A percentile compares a stretch with the other conserved stretches of the same genome.
Conservation (phyloP, 345 rosid species). For the Ceriops decandra region DNA sequence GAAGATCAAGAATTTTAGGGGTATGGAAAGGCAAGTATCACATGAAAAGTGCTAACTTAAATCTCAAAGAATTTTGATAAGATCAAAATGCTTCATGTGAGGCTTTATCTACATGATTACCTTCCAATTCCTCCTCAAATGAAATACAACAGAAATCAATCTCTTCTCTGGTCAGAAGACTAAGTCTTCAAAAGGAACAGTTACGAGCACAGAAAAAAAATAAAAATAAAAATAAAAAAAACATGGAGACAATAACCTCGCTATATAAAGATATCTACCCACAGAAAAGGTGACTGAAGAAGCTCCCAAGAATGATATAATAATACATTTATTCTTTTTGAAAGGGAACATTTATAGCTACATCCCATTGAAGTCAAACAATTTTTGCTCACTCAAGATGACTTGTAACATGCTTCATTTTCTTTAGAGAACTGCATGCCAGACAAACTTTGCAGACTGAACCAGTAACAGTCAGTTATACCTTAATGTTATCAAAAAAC, state of each 20-base stretch:
- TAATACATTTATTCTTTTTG: neutral
- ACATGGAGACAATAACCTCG: neutral
- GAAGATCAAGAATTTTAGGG: constrained; percentile 9
- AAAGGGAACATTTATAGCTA: neutral
- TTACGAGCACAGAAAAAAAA: too few relatives aligned
- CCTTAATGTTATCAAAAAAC: neutral
- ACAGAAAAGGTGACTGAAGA: neutral
- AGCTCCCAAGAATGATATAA: neutral
- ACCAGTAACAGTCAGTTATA: neutral
- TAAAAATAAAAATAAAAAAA: too few relatives aligned
- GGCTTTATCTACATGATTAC: neutral
- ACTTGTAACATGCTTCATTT: neutral
- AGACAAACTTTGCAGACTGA: neutral
- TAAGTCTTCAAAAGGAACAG: neutral
- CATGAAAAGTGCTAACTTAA: neutral
- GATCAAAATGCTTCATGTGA: neutral
- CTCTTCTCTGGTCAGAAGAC: neutral
- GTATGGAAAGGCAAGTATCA: neutral
- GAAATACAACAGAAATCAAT: neutral
- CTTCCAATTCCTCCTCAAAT: neutral
- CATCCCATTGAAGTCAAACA: constrained; percentile 3
- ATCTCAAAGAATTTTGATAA: neutral
- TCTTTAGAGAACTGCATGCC: neutral
- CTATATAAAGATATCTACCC: neutral
- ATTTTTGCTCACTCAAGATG: neutral